phyloP scores from a whole-genome alignment of 306 rosid species.

The Vicia faba region DNA sequence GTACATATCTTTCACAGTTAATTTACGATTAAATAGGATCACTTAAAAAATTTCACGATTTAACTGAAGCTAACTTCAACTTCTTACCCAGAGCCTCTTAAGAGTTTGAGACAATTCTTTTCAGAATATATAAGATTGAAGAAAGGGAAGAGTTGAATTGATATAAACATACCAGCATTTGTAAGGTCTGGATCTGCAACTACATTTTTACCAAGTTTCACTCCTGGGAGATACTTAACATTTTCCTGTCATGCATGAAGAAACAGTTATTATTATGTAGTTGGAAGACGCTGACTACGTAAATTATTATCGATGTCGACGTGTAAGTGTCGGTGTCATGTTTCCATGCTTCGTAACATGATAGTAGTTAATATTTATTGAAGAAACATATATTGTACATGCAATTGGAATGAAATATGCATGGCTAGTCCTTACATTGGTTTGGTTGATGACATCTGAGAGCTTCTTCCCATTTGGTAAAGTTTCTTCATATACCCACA shows the following conservation, averaged over 20 bases:
- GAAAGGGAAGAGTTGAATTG: too few relatives aligned
- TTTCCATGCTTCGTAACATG: too few relatives aligned
- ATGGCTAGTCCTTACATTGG: conserved; percentile 59
- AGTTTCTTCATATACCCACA: conserved; percentile 93
- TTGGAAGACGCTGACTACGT: too few relatives aligned
- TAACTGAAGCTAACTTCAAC: too few relatives aligned
- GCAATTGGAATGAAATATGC: neutral
- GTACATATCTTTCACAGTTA: too few relatives aligned
- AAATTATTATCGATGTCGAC: too few relatives aligned
- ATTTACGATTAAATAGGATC: too few relatives aligned
- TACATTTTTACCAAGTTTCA: conserved; percentile 86
- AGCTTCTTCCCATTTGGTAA: conserved; percentile 80
- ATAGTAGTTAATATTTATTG: conserved; percentile 11
- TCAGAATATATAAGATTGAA: too few relatives aligned
- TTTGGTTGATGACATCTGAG: conserved; percentile 71
- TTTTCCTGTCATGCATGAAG: conserved; percentile 62
- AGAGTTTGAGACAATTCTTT: too few relatives aligned
- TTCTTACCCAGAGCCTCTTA: too few relatives aligned
- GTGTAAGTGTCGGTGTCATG: too few relatives aligned
- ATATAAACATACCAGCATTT: conserved; percentile 57
- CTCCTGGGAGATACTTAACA: conserved; percentile 84
- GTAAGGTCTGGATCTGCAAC: conserved; percentile 85
- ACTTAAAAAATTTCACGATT: too few relatives aligned
- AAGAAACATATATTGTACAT: conserved; percentile 4
- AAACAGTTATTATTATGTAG: neutral